Conservation (phyloP, 1,284 basidiomycete genomes). For the Cryptococcus sp. region DNA sequence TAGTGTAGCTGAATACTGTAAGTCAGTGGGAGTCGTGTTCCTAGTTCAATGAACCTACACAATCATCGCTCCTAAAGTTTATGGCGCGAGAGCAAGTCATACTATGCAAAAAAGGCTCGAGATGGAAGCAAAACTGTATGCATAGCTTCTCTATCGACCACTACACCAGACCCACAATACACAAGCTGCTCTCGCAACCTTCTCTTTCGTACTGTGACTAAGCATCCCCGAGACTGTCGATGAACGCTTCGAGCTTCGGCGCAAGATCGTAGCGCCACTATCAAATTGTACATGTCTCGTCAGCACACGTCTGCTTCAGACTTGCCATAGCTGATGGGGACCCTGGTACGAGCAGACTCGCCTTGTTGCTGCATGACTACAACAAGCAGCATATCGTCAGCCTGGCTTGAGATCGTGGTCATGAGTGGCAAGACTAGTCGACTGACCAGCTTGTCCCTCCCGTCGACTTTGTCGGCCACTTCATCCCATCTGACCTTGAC, state of each 20-base stretch:
- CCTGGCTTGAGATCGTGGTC: background rate
- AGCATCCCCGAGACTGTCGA: conserved; percentile 26
- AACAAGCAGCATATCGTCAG: conserved; percentile 6
- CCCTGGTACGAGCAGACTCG: background rate
- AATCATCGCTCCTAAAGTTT: no score
- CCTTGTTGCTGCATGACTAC: conserved; percentile 32
- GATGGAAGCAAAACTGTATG: no score
- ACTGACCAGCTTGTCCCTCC: conserved; percentile 30
- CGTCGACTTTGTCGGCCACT: conserved; percentile 20
- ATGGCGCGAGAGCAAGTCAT: no score
- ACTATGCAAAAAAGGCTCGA: no score
- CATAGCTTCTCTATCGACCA: background rate
- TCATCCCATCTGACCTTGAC: conserved; percentile 26
- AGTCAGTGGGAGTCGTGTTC: no score
- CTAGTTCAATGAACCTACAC: no score
- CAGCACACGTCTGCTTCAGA: background rate
- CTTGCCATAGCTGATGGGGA: background rate
- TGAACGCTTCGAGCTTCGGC: conserved; percentile 28
- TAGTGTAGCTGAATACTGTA: no score
- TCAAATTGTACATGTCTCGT: background rate
- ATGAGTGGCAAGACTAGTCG: background rate
- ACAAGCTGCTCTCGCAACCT: no score
- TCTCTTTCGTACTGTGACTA: background rate
- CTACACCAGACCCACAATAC: background rate
- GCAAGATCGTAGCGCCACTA: conserved; percentile 27